Conservation (phyloP, 2,329 filamentous ascomycete genomes). For the Neofusicoccum parvum region DNA sequence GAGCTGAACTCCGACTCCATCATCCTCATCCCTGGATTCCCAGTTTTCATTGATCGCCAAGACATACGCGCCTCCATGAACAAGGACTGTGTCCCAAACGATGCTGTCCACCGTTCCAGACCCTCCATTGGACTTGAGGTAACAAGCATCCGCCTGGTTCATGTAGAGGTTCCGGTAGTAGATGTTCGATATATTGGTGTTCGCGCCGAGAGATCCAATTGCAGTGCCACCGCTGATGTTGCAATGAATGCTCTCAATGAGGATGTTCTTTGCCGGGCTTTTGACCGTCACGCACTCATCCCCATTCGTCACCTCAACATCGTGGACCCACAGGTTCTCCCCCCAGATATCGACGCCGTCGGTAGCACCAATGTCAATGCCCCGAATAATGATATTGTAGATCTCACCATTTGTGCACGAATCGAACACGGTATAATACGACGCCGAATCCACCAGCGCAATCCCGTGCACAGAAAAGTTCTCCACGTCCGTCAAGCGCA, state of each 20-base stretch:
- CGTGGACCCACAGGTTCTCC: conserved; percentile 26
- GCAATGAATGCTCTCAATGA: conserved; percentile 28
- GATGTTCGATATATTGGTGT: conserved; percentile 25
- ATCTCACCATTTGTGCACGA: conserved; percentile 24
- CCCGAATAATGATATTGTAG: conserved; percentile 27
- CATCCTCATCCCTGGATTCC: background rate
- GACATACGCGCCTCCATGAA: background rate
- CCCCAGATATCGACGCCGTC: conserved; percentile 26
- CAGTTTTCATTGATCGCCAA: conserved; percentile 4
- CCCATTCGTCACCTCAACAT: conserved; percentile 28
- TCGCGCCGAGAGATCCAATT: conserved; percentile 24
- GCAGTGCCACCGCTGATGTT: conserved; percentile 26
- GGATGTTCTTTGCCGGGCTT: conserved; percentile 26
- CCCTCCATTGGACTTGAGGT: conserved; percentile 10
- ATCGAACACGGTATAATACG: conserved; percentile 26
- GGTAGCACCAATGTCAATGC: conserved; percentile 25
- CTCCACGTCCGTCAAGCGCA: background rate
- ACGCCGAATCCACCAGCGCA: conserved; percentile 20
- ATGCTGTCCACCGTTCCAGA: background rate
- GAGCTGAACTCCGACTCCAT: background rate
- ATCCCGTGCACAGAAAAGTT: background rate
- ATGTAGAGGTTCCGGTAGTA: conserved; percentile 26
- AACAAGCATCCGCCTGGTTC: conserved; percentile 22
- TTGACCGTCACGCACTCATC: conserved; percentile 28
- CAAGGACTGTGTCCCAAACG: background rate